Conservation (phyloP, 176 grass and related monocot genomes). For the Aegilops sharonensis region DNA sequence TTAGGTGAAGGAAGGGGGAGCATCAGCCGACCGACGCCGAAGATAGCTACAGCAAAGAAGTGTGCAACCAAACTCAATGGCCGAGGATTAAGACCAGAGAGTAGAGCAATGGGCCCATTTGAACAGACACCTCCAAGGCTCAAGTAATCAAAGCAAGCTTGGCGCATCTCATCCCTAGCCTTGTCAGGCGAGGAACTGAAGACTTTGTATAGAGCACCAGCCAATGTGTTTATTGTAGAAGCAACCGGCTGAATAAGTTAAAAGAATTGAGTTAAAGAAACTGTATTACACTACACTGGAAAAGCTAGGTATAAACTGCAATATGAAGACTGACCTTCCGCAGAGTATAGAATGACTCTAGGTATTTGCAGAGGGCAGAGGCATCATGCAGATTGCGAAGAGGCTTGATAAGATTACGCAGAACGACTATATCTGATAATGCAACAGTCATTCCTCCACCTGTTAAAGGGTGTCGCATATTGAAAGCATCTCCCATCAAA, state of each 20-base stretch:
- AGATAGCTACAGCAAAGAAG: conserved; percentile 98
- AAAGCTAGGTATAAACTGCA: neutral
- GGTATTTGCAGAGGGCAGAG: conserved; percentile 72
- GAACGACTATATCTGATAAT: conserved; percentile 88
- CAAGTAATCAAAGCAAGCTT: conserved; percentile 97
- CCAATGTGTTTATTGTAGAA: conserved; percentile 97
- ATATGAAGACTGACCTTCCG: conserved; percentile 59
- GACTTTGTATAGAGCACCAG: conserved; percentile 94
- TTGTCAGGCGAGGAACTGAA: conserved; percentile 85
- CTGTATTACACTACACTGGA: neutral
- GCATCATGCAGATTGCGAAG: conserved; percentile 83
- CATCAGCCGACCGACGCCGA: conserved; percentile 83
- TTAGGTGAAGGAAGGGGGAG: conserved; percentile 81
- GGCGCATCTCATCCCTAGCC: conserved; percentile 90
- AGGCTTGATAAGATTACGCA: conserved; percentile 87
- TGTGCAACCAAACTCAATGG: conserved; percentile 91
- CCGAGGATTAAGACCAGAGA: conserved; percentile 92
- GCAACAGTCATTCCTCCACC: conserved; percentile 99
- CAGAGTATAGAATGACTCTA: conserved; percentile 96
- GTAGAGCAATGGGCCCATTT: conserved; percentile 75
- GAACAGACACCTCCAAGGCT: conserved; percentile 90
- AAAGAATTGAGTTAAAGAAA: neutral
- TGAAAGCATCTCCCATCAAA: conserved; percentile 98
- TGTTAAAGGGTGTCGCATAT: conserved; percentile 96
- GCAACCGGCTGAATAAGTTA: conserved; percentile 73